A percentile compares a stretch with the other conserved stretches of the same genome.
phyloP scores from a whole-genome alignment of 257 asterid species.

The Solanum gracilifrons region DNA sequence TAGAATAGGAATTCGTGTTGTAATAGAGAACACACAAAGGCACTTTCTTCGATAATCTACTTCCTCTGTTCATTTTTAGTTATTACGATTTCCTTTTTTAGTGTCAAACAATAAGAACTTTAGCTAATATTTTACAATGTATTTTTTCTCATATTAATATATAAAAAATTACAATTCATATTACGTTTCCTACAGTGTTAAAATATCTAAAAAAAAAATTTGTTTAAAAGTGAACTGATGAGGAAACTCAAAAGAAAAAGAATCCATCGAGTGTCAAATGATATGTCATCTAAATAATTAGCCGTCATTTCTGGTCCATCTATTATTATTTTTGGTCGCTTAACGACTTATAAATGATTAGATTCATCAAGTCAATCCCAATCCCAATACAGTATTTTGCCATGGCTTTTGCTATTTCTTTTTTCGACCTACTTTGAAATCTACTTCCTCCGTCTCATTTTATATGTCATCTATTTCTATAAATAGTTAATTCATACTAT shows the following conservation, averaged over 20 bases:
- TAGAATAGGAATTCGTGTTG: not conserved
- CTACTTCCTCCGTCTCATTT: too few relatives aligned
- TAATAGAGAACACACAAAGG: not conserved
- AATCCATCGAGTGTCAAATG: not conserved
- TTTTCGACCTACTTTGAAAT: too few relatives aligned
- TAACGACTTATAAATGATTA: not conserved
- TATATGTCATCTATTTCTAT: too few relatives aligned
- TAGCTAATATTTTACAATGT: too few relatives aligned
- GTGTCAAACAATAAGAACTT: rapidly evolving
- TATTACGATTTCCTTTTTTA: too few relatives aligned
- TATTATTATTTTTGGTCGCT: not conserved
- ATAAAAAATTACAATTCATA: too few relatives aligned
- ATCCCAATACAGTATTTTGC: not conserved
- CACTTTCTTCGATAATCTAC: not conserved
- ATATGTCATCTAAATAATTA: not conserved
- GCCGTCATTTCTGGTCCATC: not conserved
- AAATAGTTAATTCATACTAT: too few relatives aligned
- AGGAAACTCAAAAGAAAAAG: too few relatives aligned
- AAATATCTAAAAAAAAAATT: too few relatives aligned
- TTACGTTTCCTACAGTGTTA: rapidly evolving
- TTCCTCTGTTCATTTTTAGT: too few relatives aligned
- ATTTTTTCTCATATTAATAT: too few relatives aligned
- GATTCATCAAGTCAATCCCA: not conserved
- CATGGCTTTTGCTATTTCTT: not conserved
- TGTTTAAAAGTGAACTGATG: too few relatives aligned